These are phyloP conservation scores for Phylloporus scabripes DNA, from an alignment of 768 basidiomycete species.

Conservation along the genomic window DNA sequence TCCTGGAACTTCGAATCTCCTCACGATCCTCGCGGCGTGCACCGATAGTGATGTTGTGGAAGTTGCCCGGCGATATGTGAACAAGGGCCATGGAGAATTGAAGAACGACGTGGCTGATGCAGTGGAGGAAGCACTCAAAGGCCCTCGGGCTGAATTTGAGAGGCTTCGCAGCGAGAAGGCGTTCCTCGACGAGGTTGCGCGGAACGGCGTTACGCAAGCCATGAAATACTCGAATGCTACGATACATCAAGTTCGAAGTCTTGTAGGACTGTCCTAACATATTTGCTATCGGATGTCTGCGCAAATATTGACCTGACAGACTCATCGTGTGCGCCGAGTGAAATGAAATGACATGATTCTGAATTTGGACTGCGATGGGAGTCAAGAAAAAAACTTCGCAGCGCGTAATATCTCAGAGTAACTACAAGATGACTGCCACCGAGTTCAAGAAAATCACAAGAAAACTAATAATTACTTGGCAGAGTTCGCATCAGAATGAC, in stretches of 20 bases:
- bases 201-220: conserved; percentile 59
- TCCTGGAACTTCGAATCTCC: conserved; percentile 78
- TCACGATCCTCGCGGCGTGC: conserved; percentile 77
- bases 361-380: too few relatives aligned
- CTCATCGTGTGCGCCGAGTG: too few relatives aligned
- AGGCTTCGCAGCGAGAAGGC: conserved; percentile 51
- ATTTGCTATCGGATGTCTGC: not conserved
- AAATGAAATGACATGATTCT: too few relatives aligned
- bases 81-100: conserved; percentile 56
- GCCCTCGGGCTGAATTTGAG: conserved; percentile 66
- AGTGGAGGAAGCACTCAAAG: conserved; percentile 58
- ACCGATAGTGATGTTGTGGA: conserved; percentile 39
- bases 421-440: too few relatives aligned
- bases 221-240: conserved; percentile 54
- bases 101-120: conserved; percentile 75
- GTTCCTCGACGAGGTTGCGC: conserved; percentile 60
- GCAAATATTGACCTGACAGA: too few relatives aligned
- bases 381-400: too few relatives aligned
- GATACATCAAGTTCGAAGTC: conserved; percentile 59
- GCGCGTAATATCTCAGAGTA: too few relatives aligned
- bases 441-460: too few relatives aligned
- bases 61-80: conserved; percentile 48
- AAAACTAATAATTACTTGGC: too few relatives aligned
- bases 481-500: too few relatives aligned
- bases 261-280: conserved; percentile 49